These are phyloP conservation scores for Aegilops umbellulata DNA, from an alignment of 176 grass and related monocot genomes.

Conservation along the genomic window DNA sequence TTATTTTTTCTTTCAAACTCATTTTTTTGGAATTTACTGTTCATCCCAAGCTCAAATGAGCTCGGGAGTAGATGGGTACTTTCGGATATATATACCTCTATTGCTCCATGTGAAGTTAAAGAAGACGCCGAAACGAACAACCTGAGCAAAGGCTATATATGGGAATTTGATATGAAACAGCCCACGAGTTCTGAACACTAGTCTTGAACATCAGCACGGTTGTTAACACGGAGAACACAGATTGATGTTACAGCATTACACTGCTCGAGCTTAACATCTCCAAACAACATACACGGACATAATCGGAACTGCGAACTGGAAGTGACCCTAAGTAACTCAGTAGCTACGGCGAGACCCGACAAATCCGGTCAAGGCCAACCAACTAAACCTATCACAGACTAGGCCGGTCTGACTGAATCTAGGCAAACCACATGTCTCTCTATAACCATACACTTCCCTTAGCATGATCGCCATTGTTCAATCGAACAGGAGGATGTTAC, in stretches of 20 bases:
- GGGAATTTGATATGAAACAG: not conserved
- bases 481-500: constrained; percentile 32
- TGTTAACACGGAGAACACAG: not conserved
- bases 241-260: constrained; percentile 8
- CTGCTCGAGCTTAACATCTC: not conserved
- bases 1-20: no score
- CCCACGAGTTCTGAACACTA: not conserved
- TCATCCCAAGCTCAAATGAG: no score
- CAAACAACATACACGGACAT: not conserved
- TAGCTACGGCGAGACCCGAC: not conserved
- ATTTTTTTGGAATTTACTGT: no score
- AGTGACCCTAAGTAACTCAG: constrained; percentile 8
- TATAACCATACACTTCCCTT: constrained; percentile 14
- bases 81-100: no score
- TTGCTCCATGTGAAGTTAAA: not conserved
- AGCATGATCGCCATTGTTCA: constrained; percentile 15
- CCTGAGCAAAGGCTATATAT: not conserved
- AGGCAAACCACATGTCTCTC: constrained; percentile 2
- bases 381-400: constrained; percentile 35
- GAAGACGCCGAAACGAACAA: not conserved
- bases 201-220: not conserved
- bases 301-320: constrained; percentile 17
- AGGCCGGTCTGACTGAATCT: constrained; percentile 20
- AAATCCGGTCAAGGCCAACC: constrained; percentile 23
- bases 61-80: no score